Evolutionary conservation across 192 early-diverging fungal genomes (phyloP).

Genomic region (Geranomyces michiganensis): DNA sequence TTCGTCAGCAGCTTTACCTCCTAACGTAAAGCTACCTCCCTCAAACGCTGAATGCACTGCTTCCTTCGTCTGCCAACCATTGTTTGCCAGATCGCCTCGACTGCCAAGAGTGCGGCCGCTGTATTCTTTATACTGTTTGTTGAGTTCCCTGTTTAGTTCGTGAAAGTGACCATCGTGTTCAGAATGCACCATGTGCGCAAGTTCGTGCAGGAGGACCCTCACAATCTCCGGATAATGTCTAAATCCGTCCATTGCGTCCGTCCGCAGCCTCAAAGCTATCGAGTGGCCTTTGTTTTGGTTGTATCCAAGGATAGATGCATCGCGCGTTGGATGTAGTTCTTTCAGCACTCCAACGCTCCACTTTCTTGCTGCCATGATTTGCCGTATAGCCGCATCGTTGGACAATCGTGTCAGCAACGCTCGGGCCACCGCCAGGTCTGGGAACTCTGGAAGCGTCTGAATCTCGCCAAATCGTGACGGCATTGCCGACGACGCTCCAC

Average conservation of each 20-base stretch:
- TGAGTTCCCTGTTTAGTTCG: conserved; percentile 71
- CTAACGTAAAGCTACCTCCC: conserved; percentile 64
- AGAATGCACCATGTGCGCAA: conserved; percentile 65
- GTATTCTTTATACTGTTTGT: conserved; percentile 66
- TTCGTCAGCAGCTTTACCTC: conserved; percentile 40
- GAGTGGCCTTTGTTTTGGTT: conserved; percentile 68
- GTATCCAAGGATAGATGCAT: conserved; percentile 71
- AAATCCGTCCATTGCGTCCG: conserved; percentile 77
- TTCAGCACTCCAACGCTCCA: conserved; percentile 70
- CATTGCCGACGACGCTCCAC: conserved; percentile 1
- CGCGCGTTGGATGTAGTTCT: conserved; percentile 68
- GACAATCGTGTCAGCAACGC: conserved; percentile 67
- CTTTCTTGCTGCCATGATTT: conserved; percentile 51
- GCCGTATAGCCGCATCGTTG: conserved; percentile 59
- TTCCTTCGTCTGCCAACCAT: conserved; percentile 33
- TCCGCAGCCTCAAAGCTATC: conserved; percentile 76
- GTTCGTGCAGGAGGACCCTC: conserved; percentile 76
- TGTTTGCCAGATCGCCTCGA: conserved; percentile 32
- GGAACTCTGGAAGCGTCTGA: conserved; percentile 59
- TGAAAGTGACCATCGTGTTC: conserved; percentile 79
- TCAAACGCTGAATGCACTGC: conserved; percentile 43
- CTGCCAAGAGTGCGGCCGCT: conserved; percentile 2
- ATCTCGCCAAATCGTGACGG: conserved; percentile 54
- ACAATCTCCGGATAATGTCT: conserved; percentile 68
- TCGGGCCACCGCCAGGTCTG: conserved; percentile 53